phyloP scores from a whole-genome alignment of 1,139 yeast species.

The Petasospora fabianii region DNA sequence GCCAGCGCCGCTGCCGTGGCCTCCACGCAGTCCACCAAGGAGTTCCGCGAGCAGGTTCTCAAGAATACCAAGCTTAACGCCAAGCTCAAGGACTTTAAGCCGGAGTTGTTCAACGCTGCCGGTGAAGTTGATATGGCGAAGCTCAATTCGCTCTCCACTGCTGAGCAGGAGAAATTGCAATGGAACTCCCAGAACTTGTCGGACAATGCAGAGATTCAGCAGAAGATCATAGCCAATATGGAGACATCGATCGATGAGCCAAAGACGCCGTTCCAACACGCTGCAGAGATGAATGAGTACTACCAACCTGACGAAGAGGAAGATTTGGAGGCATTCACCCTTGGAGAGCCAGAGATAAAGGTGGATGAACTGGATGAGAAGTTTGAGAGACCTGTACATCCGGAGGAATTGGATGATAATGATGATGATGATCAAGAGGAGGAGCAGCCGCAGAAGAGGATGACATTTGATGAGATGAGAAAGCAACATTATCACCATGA shows the following conservation, averaged over 20 bases:
- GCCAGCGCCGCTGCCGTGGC: too few species aligned
- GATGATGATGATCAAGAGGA: constrained; percentile 24
- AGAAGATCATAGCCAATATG: constrained; percentile 36
- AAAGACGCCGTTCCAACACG: constrained; percentile 95
- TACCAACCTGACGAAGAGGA: constrained; percentile 65
- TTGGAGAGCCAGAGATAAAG: constrained; percentile 51
- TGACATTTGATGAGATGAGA: constrained; percentile 68
- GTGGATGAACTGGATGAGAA: constrained; percentile 27
- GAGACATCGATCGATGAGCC: constrained; percentile 79
- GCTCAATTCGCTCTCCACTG: constrained; percentile 7
- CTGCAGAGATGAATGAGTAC: constrained; percentile 83
- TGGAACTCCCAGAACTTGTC: constrained; percentile 72
- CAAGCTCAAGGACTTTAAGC: constrained; percentile 16
- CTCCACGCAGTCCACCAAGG: constrained; percentile 42
- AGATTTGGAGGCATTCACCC: constrained; percentile 41
- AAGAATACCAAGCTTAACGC: constrained; percentile 47
- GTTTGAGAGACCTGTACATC: constrained; percentile 19
- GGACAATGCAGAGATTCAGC: constrained; percentile 47
- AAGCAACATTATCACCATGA: constrained; percentile 75
- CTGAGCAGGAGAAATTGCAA: constrained; percentile 41
- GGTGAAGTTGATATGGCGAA: constrained; percentile 10
- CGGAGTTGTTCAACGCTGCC: constrained; percentile 12
- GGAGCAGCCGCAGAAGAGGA: constrained; percentile 39
- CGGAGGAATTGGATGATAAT: constrained; percentile 32
- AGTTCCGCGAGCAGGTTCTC: constrained; percentile 43